A percentile compares a stretch with the other conserved stretches of the same genome.
phyloP scores from a whole-genome alignment of 2,329 filamentous ascomycete genomes.

The Canariomyces notabilis region DNA sequence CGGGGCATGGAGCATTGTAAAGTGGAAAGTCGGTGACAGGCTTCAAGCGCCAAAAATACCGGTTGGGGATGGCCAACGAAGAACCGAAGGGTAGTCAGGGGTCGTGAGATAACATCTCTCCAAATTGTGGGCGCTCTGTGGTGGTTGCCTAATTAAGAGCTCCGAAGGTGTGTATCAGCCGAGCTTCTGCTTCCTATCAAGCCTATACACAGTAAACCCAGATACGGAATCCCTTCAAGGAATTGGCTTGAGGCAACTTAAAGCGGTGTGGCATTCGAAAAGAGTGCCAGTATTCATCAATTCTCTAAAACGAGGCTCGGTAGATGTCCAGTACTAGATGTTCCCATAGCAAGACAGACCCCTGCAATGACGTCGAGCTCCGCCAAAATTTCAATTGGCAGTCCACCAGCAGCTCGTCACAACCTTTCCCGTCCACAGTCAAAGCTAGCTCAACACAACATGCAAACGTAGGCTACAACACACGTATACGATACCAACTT shows the following conservation, averaged over 20 bases:
- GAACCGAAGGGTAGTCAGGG: no score
- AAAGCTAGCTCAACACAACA: background rate
- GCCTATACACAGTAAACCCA: no score
- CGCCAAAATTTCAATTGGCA: conserved; percentile 12
- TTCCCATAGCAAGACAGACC: conserved; percentile 5
- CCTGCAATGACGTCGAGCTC: conserved; percentile 22
- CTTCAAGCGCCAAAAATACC: conserved; percentile 13
- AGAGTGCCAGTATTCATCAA: no score
- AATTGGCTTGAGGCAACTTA: no score
- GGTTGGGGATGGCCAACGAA: conserved; percentile 8
- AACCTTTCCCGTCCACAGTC: background rate
- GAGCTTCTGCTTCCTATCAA: no score
- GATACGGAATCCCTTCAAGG: no score
- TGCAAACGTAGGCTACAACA: background rate
- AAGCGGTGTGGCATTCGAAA: no score
- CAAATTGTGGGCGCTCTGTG: no score
- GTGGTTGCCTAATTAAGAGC: no score
- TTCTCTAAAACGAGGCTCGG: background rate
- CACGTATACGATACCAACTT: no score
- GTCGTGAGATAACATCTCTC: no score
- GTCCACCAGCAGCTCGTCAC: conserved; percentile 1
- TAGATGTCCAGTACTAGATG: background rate
- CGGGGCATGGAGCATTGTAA: conserved; percentile 8
- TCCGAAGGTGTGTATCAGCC: background rate
- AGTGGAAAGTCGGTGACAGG: conserved; percentile 7